Evolutionary conservation across 2,329 filamentous ascomycete species (phyloP).

Genomic region (Exophiala sideris): DNA sequence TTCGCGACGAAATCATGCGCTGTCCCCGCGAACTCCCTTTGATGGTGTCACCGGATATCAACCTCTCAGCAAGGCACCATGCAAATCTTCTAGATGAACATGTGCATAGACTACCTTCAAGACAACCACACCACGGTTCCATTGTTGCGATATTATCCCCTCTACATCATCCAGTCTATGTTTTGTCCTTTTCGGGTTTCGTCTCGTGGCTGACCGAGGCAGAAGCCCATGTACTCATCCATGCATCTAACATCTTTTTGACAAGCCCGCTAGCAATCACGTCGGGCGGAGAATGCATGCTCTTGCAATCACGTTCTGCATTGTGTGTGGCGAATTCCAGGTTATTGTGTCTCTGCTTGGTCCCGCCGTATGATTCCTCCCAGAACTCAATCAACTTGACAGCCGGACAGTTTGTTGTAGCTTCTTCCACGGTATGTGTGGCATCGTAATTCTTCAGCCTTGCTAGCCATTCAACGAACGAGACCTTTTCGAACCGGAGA

Average conservation of each 20-base stretch:
- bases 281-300: neutral
- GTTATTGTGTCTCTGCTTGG: neutral
- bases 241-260: slow-evolving; percentile 4
- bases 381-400: slow-evolving; percentile 50
- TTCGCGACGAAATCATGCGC: no score
- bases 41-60: no score
- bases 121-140: no score
- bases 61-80: no score
- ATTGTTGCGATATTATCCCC: no score
- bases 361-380: slow-evolving; percentile 33
- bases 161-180: no score
- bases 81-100: no score
- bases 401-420: slow-evolving; percentile 39
- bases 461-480: slow-evolving; percentile 40
- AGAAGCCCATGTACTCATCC: slow-evolving; percentile 1
- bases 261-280: slow-evolving; percentile 3
- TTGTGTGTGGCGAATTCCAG: neutral
- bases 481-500: slow-evolving; percentile 34
- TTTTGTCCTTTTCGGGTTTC: no score
- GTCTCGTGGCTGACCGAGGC: neutral
- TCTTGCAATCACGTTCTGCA: neutral
- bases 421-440: slow-evolving; percentile 20
- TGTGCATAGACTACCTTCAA: no score
- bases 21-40: no score
- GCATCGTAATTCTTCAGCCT: slow-evolving; percentile 34